A percentile compares a stretch with the other conserved stretches of the same genome.
These are phyloP conservation scores for Alectoria sarmentosa DNA, from an alignment of 495 filamentous ascomycete species.

Conservation along the genomic window DNA sequence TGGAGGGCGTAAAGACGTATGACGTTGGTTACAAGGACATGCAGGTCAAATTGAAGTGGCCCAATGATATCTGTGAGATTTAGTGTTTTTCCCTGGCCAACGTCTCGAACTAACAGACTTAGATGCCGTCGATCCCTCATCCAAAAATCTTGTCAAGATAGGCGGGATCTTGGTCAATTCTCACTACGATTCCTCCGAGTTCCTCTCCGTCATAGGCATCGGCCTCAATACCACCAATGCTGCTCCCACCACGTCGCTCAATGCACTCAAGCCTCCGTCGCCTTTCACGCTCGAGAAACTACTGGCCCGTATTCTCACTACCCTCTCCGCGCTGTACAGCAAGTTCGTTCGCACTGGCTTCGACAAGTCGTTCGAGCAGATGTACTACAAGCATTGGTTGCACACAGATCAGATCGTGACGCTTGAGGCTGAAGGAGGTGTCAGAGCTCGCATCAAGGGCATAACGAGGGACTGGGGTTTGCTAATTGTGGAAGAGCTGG, in stretches of 20 bases:
- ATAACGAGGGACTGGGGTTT: slow-evolving; percentile 87
- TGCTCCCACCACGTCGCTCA: slow-evolving; percentile 80
- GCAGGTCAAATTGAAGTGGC: slow-evolving; percentile 91
- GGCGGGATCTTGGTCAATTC: slow-evolving; percentile 92
- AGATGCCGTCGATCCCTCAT: slow-evolving; percentile 67
- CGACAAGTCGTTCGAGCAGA: slow-evolving; percentile 57
- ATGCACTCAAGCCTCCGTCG: slow-evolving; percentile 54
- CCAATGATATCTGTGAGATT: slow-evolving; percentile 76
- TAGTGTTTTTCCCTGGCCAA: background rate
- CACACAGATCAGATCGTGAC: slow-evolving; percentile 87
- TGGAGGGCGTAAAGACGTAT: slow-evolving; percentile 78
- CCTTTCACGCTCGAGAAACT: slow-evolving; percentile 72
- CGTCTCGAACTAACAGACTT: slow-evolving; percentile 1
- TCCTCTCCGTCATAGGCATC: slow-evolving; percentile 82
- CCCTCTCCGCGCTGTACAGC: slow-evolving; percentile 71
- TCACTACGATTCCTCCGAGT: slow-evolving; percentile 65
- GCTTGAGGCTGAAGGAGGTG: slow-evolving; percentile 75
- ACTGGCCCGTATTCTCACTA: slow-evolving; percentile 71
- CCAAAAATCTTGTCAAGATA: slow-evolving; percentile 75
- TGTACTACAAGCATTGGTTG: slow-evolving; percentile 85
- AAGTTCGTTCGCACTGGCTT: slow-evolving; percentile 69
- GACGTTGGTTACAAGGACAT: slow-evolving; percentile 63
- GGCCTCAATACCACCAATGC: slow-evolving; percentile 85
- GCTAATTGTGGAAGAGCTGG: slow-evolving; percentile 74
- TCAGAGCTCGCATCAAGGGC: slow-evolving; percentile 72